Conservation (phyloP, 176 grass and related monocot species). For the Ensete glaucum region DNA sequence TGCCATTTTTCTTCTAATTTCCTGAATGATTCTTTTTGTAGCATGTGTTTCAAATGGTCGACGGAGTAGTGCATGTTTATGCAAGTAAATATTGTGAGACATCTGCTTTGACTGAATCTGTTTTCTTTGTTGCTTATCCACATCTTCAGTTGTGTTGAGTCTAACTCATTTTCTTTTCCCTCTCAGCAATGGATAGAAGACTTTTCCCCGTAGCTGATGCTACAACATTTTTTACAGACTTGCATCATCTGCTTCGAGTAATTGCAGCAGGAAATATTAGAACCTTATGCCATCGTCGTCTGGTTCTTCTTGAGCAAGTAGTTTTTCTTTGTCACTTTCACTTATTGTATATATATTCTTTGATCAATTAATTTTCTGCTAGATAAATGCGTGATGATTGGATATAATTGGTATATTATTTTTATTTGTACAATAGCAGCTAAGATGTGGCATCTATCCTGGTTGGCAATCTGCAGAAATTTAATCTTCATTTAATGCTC, state of each 20-base stretch:
- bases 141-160: conserved; percentile 2
- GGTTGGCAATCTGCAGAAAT: conserved; percentile 45
- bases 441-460: conserved; percentile 19
- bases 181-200: conserved; percentile 58
- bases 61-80: conserved; percentile 89
- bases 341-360: neutral
- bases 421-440: neutral
- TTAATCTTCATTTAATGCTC: conserved; percentile 96
- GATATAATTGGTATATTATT: neutral
- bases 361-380: conserved; percentile 1
- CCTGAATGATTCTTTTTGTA: conserved; percentile 23
- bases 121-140: conserved; percentile 11
- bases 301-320: conserved; percentile 93
- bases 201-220: conserved; percentile 80
- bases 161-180: conserved; percentile 9
- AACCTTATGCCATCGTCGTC: conserved; percentile 77
- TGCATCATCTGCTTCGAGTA: conserved; percentile 88
- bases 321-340: conserved; percentile 12
- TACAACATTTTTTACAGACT: conserved; percentile 90
- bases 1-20: conserved; percentile 2
- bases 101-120: neutral
- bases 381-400: too few relatives aligned
- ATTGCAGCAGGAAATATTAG: conserved; percentile 81
- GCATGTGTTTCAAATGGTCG: conserved; percentile 87
- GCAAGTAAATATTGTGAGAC: conserved; percentile 72